These are phyloP conservation scores for Eruca vesicaria DNA, from an alignment of 441 rosid species.

Conservation along the genomic window DNA sequence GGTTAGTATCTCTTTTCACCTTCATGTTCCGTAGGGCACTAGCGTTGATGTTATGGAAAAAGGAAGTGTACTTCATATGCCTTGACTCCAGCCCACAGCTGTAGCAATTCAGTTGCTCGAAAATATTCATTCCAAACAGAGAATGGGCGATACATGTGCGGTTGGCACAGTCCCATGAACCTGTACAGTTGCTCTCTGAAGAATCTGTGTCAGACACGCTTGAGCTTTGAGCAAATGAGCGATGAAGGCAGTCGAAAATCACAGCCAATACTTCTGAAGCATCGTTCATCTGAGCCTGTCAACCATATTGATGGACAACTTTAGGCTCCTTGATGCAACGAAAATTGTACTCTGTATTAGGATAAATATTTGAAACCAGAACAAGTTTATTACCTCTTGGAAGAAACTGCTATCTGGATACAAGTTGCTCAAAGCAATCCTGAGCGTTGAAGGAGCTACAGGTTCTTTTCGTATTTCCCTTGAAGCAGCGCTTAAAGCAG, in stretches of 20 bases:
- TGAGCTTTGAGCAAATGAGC: constrained; percentile 63
- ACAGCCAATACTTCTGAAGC: constrained; percentile 95
- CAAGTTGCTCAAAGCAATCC: constrained; percentile 89
- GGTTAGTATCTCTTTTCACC: constrained; percentile 39
- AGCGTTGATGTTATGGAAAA: constrained; percentile 93
- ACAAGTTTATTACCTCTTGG: constrained; percentile 66
- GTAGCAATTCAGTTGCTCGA: constrained; percentile 78
- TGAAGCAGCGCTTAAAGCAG: constrained; percentile 63
- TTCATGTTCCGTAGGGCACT: constrained; percentile 86
- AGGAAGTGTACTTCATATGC: constrained; percentile 86
- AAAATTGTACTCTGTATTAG: background rate
- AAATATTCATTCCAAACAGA: constrained; percentile 89
- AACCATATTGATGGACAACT: constrained; percentile 18
- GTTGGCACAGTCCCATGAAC: constrained; percentile 85
- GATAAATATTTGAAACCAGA: constrained; percentile 22
- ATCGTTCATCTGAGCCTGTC: constrained; percentile 98
- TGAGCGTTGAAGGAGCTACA: constrained; percentile 80
- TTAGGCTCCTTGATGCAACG: constrained; percentile 6
- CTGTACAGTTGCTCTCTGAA: constrained; percentile 54
- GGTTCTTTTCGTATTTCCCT: constrained; percentile 60
- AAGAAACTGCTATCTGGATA: constrained; percentile 89
- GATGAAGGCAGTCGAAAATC: constrained; percentile 91
- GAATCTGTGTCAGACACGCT: constrained; percentile 66
- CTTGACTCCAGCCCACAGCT: constrained; percentile 86
- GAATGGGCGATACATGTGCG: constrained; percentile 76